Evolutionary conservation across 2,329 filamentous ascomycete species (phyloP), one percentile per base, ranked within the genome.

Genomic region (Rhytidhysteron rufulum): DNA sequence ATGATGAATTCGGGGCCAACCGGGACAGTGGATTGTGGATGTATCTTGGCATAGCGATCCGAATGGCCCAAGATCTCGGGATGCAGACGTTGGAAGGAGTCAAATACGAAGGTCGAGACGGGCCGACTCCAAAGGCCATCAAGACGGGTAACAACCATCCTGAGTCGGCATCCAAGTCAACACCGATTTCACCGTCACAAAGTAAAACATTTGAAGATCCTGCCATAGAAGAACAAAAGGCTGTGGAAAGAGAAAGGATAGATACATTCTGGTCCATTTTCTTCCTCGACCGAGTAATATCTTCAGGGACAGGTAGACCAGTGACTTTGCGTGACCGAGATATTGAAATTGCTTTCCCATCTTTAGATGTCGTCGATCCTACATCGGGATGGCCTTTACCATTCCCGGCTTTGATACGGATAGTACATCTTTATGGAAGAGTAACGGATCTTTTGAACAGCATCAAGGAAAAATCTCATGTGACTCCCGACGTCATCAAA

Each of bases 201-300:
- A 27, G 43, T 34, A 37, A 33, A 43, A 19, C 8, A 27, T n/a
- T 34, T 43, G n/a, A 55, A 1, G 33, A 60, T 25, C 51, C 52
- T 25, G 51, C 65, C 65, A 44, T 76, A 61, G 42, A 70, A 65
- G 81, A 83, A 54, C 79, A 77, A 62, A 75, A 70, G 48, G 83
- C 79, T 53, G 78, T 86, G 3, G 88, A 94, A 53, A 81, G 88
- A 47, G 88, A 94, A 57, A 79, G 87, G 13, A 82, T 88, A 31
- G 87, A 95, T 54, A 91, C 88, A 0, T 89, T 95, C 50, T 95
- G 88, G 88, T 83, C 87, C 4, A 85, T 95, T 9, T 94, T 94
- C 62, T 84, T 94, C 49, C 76, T 95, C 1, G 88, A 95, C 55
- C 78, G 88, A 16, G 84, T 91, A 45, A 91, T 95, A 19, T 94